These are phyloP conservation scores for Naganishia onofrii DNA, from an alignment of 768 basidiomycete genomes.

Conservation along the genomic window DNA sequence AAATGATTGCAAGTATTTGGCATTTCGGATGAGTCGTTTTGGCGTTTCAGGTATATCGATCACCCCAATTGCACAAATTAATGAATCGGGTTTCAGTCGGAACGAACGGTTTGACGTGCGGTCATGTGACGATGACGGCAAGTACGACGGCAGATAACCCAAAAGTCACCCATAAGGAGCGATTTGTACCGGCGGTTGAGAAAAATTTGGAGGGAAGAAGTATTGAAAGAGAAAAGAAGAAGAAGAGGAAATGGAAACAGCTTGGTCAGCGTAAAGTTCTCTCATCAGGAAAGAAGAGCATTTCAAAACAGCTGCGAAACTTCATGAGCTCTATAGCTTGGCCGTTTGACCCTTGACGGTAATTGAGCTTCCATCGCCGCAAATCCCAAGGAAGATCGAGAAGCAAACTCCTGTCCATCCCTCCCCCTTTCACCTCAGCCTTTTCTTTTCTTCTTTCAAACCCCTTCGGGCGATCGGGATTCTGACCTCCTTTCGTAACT, in stretches of 20 bases:
- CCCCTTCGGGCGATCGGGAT: neutral
- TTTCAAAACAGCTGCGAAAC: neutral
- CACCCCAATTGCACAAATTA: neutral
- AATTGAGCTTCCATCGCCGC: neutral
- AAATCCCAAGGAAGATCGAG: conserved; percentile 1
- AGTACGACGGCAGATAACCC: neutral
- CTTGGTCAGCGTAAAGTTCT: neutral
- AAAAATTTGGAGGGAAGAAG: neutral
- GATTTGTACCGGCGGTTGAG: neutral
- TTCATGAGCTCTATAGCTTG: neutral
- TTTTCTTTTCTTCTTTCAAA: neutral
- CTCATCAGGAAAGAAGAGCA: neutral
- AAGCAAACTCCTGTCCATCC: neutral
- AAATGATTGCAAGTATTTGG: neutral
- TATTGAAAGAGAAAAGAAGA: neutral
- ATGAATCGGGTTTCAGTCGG: conserved; percentile 3
- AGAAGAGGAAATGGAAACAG: neutral
- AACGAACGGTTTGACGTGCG: neutral
- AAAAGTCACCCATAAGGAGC: neutral
- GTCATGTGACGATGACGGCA: conserved; percentile 1
- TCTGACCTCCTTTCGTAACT: neutral
- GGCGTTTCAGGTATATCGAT: neutral
- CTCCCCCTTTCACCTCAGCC: conserved; percentile 1
- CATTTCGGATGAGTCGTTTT: neutral
- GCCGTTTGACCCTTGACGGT: neutral